Percentiles rank a stretch among this genome's conserved stretches.
Evolutionary conservation across 2,329 filamentous ascomycete species (phyloP).

Genomic region (Fusarium concolor): DNA sequence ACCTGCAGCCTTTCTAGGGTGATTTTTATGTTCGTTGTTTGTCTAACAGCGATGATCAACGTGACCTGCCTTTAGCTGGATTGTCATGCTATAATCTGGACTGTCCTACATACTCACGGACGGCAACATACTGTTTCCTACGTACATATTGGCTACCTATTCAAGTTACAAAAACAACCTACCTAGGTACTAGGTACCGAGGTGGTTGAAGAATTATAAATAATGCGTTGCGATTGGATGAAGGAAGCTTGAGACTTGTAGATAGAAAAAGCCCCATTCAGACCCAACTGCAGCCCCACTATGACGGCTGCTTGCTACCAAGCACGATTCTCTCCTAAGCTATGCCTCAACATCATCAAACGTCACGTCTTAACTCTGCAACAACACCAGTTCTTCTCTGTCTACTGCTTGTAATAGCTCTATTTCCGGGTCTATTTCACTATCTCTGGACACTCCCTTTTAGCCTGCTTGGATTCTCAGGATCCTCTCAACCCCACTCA

Average conservation of each 20-base stretch:
- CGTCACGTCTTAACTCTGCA: conserved; percentile 51
- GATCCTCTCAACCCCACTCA: conserved; percentile 46
- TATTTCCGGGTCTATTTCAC: conserved; percentile 67
- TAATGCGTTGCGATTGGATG: conserved; percentile 34
- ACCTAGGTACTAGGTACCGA: no score
- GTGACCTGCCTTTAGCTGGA: no score
- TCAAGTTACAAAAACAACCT: no score
- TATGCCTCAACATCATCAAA: conserved; percentile 61
- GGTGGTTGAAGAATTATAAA: conserved; percentile 38
- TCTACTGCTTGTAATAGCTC: conserved; percentile 60
- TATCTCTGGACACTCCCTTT: conserved; percentile 63
- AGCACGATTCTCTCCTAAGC: conserved; percentile 24
- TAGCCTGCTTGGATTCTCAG: conserved; percentile 52
- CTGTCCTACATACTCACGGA: background rate
- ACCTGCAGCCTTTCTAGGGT: background rate
- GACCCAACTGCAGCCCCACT: conserved; percentile 48
- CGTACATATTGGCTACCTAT: no score
- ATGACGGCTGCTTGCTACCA: conserved; percentile 26
- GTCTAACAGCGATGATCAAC: background rate
- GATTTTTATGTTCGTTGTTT: background rate
- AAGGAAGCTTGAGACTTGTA: conserved; percentile 10
- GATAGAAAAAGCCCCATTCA: conserved; percentile 15
- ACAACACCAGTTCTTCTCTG: conserved; percentile 59
- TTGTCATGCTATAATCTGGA: no score
- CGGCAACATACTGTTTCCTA: background rate